A percentile compares a stretch with the other conserved stretches of the same genome.
Conservation (phyloP, 2,329 filamentous ascomycete species). For the Fusarium acutatum region DNA sequence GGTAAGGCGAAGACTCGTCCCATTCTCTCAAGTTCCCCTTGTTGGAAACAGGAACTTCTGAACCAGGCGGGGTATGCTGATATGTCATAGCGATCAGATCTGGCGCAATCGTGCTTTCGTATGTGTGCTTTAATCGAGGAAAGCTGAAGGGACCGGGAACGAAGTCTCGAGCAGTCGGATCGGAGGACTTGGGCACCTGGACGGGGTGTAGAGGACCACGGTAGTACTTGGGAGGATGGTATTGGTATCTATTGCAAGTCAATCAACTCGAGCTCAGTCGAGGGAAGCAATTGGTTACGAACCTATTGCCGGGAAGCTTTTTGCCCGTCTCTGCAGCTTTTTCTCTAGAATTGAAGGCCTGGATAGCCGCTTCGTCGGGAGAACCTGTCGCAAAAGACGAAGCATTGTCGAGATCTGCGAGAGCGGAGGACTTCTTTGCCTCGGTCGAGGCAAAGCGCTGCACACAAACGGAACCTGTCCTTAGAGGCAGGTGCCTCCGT, state of each 20-base stretch:
- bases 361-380: slow-evolving; percentile 49
- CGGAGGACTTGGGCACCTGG: slow-evolving; percentile 85
- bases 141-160: slow-evolving; percentile 90
- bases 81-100: slow-evolving; percentile 93
- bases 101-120: slow-evolving; percentile 82
- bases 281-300: slow-evolving; percentile 24
- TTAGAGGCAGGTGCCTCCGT: slow-evolving; percentile 40
- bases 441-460: slow-evolving; percentile 59
- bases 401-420: slow-evolving; percentile 60
- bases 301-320: slow-evolving; percentile 59
- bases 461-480: slow-evolving; percentile 37
- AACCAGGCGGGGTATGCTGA: slow-evolving; percentile 83
- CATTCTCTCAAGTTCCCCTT: slow-evolving; percentile 80
- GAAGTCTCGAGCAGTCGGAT: slow-evolving; percentile 88
- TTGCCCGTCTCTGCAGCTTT: slow-evolving; percentile 47
- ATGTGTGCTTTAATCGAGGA: slow-evolving; percentile 89
- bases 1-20: slow-evolving; percentile 93
- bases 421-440: slow-evolving; percentile 47
- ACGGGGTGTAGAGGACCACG: slow-evolving; percentile 93
- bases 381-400: slow-evolving; percentile 58
- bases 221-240: slow-evolving; percentile 92
- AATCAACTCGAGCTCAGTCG: slow-evolving; percentile 6
- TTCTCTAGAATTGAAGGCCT: slow-evolving; percentile 53
- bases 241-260: slow-evolving; percentile 79
- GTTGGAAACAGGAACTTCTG: slow-evolving; percentile 55